Conservation (phyloP, 139 green algal species). For the Spirogloea muscicola region DNA sequence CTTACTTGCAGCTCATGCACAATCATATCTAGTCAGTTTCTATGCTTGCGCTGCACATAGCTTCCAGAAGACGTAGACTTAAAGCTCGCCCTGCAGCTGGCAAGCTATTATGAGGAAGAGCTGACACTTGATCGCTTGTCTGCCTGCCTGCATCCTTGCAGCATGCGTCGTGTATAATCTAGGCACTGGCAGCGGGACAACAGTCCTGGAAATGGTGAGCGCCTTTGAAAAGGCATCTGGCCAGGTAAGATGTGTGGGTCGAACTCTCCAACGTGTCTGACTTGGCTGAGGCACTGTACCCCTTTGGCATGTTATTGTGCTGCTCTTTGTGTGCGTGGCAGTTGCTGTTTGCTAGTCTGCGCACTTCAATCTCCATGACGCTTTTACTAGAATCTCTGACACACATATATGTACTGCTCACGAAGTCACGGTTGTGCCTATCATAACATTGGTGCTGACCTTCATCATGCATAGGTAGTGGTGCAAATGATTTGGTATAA, state of each 20-base stretch:
- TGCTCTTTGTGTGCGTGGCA: too few relatives aligned
- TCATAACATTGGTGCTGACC: neutral
- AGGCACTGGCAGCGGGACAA: constrained; percentile 82
- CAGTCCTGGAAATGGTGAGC: constrained; percentile 92
- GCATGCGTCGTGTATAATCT: constrained; percentile 71
- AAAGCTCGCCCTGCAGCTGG: too few relatives aligned
- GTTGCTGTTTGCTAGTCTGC: too few relatives aligned
- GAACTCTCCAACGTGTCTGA: neutral
- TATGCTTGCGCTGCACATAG: neutral
- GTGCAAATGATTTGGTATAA: neutral
- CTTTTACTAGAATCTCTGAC: too few relatives aligned
- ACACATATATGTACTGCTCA: neutral
- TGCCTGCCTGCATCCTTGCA: neutral
- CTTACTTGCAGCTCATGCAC: too few relatives aligned
- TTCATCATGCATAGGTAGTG: neutral
- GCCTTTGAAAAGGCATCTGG: constrained; percentile 89
- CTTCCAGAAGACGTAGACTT: too few relatives aligned
- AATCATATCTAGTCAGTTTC: neutral
- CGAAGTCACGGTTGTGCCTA: neutral
- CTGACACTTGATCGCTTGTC: neutral
- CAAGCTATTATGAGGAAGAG: neutral
- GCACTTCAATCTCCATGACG: too few relatives aligned
- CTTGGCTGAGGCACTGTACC: neutral
- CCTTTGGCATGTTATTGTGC: neutral
- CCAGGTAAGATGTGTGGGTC: constrained; percentile 47